Evolutionary conservation across 2,329 filamentous ascomycete species (phyloP).

Genomic region (Fusarium bactridioides): DNA sequence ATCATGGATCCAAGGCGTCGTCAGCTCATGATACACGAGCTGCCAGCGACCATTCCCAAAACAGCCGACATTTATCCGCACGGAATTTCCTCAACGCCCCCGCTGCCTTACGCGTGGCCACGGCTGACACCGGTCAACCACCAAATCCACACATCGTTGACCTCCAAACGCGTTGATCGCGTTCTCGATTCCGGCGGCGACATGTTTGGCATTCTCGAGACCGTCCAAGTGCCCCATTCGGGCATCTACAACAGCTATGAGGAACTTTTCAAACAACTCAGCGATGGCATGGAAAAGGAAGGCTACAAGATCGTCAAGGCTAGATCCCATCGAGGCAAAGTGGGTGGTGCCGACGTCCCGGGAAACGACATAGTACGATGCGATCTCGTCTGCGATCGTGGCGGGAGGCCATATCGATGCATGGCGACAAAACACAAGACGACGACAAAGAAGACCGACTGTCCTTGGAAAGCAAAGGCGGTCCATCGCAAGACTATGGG

Average conservation of each 20-base stretch:
- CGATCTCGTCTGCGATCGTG: conserved; percentile 56
- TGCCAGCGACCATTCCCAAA: background rate
- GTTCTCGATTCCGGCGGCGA: conserved; percentile 37
- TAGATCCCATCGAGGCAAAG: conserved; percentile 52
- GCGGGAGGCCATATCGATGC: conserved; percentile 54
- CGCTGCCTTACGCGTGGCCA: conserved; percentile 30
- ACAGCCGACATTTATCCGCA: conserved; percentile 37
- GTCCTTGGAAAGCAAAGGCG: conserved; percentile 56
- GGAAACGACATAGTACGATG: conserved; percentile 55
- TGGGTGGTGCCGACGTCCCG: conserved; percentile 51
- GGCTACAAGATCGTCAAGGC: conserved; percentile 57
- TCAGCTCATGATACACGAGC: background rate
- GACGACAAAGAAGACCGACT: conserved; percentile 56
- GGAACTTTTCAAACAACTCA: conserved; percentile 52
- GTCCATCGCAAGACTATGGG: conserved; percentile 54
- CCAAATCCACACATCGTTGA: conserved; percentile 43
- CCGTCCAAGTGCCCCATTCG: conserved; percentile 48
- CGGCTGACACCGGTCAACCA: conserved; percentile 42
- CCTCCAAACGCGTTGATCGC: conserved; percentile 40
- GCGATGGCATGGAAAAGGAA: conserved; percentile 52
- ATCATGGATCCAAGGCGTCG: background rate
- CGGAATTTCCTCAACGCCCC: conserved; percentile 36
- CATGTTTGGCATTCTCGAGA: conserved; percentile 56
- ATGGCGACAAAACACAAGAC: conserved; percentile 56
- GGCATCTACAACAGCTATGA: conserved; percentile 52